Conservation (phyloP, 257 asterid genomes). For the Solanum bulbocastanum region DNA sequence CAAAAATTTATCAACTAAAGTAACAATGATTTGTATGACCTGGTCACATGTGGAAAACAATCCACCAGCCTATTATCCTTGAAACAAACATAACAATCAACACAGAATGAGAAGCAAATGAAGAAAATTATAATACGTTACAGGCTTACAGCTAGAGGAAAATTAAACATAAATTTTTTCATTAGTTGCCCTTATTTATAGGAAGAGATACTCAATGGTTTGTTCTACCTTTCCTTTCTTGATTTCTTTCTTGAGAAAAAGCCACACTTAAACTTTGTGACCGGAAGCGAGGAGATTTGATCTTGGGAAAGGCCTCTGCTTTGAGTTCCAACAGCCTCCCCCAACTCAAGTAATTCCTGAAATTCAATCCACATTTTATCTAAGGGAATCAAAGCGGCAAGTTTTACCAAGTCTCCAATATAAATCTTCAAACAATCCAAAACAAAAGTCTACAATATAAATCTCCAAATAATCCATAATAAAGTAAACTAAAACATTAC, state of each 20-base stretch:
- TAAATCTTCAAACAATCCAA: not conserved
- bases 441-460: not conserved
- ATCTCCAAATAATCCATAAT: not conserved
- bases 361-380: not conserved
- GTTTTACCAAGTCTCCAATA: not conserved
- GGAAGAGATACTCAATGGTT: not conserved
- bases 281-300: conserved; percentile 63
- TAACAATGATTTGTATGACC: not conserved
- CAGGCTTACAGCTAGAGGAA: not conserved
- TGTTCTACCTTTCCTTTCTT: conserved; percentile 37
- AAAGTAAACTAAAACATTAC: not conserved
- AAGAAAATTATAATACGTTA: not conserved
- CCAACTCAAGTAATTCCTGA: conserved; percentile 89
- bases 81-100: not conserved
- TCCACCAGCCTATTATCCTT: not conserved
- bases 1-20: not conserved
- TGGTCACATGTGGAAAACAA: not conserved
- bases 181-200: not conserved
- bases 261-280: conserved; percentile 75
- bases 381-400: not conserved
- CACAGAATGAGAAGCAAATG: not conserved
- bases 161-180: not conserved
- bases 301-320: conserved; percentile 84
- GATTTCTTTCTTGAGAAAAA: conserved; percentile 75
- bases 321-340: conserved; percentile 83